These are phyloP conservation scores for Botryosphaeria dothidea DNA, from an alignment of 2,329 filamentous ascomycete species.

Conservation along the genomic window DNA sequence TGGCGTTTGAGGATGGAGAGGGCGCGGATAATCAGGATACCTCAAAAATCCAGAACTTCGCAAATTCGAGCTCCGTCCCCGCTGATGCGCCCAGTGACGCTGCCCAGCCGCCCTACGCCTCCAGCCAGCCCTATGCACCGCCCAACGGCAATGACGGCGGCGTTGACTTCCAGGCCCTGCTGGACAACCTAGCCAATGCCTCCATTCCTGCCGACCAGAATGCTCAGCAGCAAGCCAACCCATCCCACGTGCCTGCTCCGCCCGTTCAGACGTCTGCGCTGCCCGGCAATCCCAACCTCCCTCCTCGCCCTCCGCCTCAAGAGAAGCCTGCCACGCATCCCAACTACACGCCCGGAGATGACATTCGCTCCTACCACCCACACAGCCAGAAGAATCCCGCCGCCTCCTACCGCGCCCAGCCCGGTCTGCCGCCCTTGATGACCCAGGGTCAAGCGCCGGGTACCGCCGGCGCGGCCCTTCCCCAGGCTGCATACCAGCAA, in stretches of 20 bases:
- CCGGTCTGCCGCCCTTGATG: constrained; percentile 29
- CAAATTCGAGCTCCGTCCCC: constrained; percentile 33
- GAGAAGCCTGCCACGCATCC: constrained; percentile 50
- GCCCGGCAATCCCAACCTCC: constrained; percentile 44
- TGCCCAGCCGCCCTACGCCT: constrained; percentile 21
- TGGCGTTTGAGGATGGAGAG: constrained; percentile 29
- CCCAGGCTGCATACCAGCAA: constrained; percentile 19
- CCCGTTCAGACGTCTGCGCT: constrained; percentile 34
- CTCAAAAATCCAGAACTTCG: constrained; percentile 40
- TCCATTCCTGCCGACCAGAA: constrained; percentile 29
- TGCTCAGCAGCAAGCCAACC: constrained; percentile 26
- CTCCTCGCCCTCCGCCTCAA: constrained; percentile 51
- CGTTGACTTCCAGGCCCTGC: constrained; percentile 49
- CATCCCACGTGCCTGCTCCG: constrained; percentile 19
- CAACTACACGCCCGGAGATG: constrained; percentile 49
- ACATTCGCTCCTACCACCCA: constrained; percentile 53
- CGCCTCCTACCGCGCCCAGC: constrained; percentile 34
- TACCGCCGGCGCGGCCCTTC: constrained; percentile 2
- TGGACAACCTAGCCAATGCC: constrained; percentile 41
- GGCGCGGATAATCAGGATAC: constrained; percentile 36
- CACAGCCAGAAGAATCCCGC: constrained; percentile 41
- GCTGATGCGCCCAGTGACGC: constrained; percentile 38
- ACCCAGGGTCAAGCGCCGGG: constrained; percentile 22
- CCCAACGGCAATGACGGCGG: constrained; percentile 30
- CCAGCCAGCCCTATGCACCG: constrained; percentile 28